Conservation (phyloP, 306 rosid species). For the Albizia julibrissin region DNA sequence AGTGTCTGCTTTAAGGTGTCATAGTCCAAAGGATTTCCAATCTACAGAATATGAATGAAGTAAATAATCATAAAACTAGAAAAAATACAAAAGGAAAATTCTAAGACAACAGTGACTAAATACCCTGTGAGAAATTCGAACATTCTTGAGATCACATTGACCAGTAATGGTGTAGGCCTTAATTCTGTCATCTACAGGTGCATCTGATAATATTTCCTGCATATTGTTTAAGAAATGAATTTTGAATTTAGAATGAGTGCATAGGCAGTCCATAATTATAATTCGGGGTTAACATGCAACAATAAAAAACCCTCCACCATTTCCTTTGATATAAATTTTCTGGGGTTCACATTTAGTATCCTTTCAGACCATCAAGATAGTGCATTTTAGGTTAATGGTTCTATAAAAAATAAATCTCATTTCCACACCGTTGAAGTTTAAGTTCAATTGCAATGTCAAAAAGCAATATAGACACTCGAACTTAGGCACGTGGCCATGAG, state of each 20-base stretch:
- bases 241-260: conserved; percentile 29
- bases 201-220: conserved; percentile 87
- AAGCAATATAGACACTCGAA: conserved; percentile 11
- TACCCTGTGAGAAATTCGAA: conserved; percentile 91
- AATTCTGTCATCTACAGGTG: conserved; percentile 68
- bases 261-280: conserved; percentile 25
- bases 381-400: conserved; percentile 17
- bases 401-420: conserved; percentile 11
- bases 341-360: conserved; percentile 25
- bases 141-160: conserved; percentile 58
- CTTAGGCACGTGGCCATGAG: background rate
- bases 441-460: background rate
- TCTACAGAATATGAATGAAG: conserved; percentile 41
- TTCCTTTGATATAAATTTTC: conserved; percentile 4
- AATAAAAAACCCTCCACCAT: conserved; percentile 20
- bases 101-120: conserved; percentile 24
- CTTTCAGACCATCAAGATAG: conserved; percentile 20
- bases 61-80: conserved; percentile 25
- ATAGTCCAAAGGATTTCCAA: conserved; percentile 91
- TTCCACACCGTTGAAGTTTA: conserved; percentile 1
- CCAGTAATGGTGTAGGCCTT: conserved; percentile 47
- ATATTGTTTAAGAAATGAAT: conserved; percentile 34
- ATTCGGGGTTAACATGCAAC: background rate
- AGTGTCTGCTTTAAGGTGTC: conserved; percentile 77
- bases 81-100: conserved; percentile 27